Evolutionary conservation across 1,284 basidiomycete genomes (phyloP).

Genomic region (Anthracocystis panici-leucophaei): DNA sequence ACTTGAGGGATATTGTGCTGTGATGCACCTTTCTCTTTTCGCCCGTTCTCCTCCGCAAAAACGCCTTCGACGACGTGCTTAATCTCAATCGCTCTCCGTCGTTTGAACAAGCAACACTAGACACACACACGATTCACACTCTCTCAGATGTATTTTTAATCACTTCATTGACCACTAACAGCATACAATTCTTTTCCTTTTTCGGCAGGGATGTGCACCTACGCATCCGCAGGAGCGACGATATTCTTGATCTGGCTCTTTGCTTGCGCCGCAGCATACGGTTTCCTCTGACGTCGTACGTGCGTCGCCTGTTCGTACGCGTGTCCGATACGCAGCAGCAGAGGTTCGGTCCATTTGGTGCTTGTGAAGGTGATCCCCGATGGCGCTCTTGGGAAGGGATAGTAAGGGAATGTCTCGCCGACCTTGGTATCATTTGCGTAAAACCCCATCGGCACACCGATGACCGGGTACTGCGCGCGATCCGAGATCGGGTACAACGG

Average conservation of each 20-base stretch:
- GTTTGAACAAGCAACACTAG: not conserved
- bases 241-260: constrained; percentile 76
- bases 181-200: too few species aligned
- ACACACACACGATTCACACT: not conserved
- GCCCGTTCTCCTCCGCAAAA: not conserved
- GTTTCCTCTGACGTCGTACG: constrained; percentile 73
- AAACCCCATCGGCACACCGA: constrained; percentile 43
- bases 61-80: not conserved
- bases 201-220: too few species aligned
- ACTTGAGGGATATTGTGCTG: constrained; percentile 45
- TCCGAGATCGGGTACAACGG: constrained; percentile 31
- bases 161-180: too few species aligned
- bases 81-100: not conserved
- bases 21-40: constrained; percentile 7
- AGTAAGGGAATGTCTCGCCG: constrained; percentile 22
- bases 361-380: constrained; percentile 78
- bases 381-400: constrained; percentile 68
- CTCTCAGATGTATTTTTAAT: too few species aligned
- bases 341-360: constrained; percentile 76
- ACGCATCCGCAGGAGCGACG: constrained; percentile 42
- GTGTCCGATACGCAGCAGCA: constrained; percentile 75
- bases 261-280: constrained; percentile 75
- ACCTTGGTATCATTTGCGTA: constrained; percentile 23
- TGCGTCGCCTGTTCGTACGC: constrained; percentile 78
- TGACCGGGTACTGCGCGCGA: constrained; percentile 36